Evolutionary conservation across 2,329 filamentous ascomycete species (phyloP).

Genomic region (Blumeria graminis): DNA sequence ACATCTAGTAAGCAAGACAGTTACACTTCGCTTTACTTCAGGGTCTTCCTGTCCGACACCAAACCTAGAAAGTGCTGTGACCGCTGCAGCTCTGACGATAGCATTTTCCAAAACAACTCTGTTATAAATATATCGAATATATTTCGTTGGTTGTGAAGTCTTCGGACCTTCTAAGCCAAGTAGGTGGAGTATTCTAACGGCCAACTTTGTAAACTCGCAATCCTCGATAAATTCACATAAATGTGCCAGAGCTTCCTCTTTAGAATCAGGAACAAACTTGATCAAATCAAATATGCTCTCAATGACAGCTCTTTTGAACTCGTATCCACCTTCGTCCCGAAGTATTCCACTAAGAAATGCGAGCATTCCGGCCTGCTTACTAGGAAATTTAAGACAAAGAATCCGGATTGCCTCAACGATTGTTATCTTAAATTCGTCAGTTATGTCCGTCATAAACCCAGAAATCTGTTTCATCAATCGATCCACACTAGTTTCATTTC

Average conservation of each 20-base stretch:
- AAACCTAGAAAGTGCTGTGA: constrained; percentile 90
- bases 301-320: constrained; percentile 92
- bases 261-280: constrained; percentile 85
- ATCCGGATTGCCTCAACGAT: constrained; percentile 96
- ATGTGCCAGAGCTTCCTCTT: constrained; percentile 65
- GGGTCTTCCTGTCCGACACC: constrained; percentile 89
- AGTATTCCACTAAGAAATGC: constrained; percentile 92
- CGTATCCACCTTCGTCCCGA: constrained; percentile 88
- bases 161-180: constrained; percentile 87
- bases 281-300: constrained; percentile 99
- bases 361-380: constrained; percentile 94
- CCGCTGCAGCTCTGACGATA: constrained; percentile 80
- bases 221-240: constrained; percentile 98
- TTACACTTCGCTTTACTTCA: constrained; percentile 88
- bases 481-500: constrained; percentile 91
- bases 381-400: constrained; percentile 89
- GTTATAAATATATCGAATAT: constrained; percentile 98
- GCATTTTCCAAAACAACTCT: constrained; percentile 92
- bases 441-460: constrained; percentile 96
- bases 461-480: constrained; percentile 97
- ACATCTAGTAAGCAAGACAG: constrained; percentile 76
- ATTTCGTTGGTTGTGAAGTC: constrained; percentile 89
- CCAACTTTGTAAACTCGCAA: constrained; percentile 95
- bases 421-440: constrained; percentile 99
- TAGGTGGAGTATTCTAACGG: constrained; percentile 81